These are phyloP conservation scores for Plenodomus biglobosus DNA, from an alignment of 2,329 filamentous ascomycete genomes.

Conservation along the genomic window DNA sequence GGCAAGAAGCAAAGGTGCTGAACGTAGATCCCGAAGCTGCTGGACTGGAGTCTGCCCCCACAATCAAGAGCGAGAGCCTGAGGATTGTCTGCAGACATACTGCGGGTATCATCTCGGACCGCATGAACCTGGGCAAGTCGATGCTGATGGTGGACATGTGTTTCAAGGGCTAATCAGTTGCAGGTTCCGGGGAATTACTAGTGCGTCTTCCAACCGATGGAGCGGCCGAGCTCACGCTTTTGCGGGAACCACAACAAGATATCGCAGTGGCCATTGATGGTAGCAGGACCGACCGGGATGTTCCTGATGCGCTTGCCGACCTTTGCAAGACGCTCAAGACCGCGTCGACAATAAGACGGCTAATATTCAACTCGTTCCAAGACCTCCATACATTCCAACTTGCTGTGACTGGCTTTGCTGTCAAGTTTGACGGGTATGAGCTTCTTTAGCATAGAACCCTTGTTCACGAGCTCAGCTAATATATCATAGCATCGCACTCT, in stretches of 20 bases:
- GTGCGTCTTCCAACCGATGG: constrained; percentile 49
- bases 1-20: constrained; percentile 70
- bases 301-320: constrained; percentile 64
- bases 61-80: constrained; percentile 74
- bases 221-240: constrained; percentile 39
- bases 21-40: constrained; percentile 64
- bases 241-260: constrained; percentile 72
- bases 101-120: constrained; percentile 77
- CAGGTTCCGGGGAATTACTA: constrained; percentile 50
- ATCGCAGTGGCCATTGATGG: constrained; percentile 70
- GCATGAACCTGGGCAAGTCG: constrained; percentile 68
- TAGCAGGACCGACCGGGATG: constrained; percentile 38
- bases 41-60: constrained; percentile 62
- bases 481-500: constrained; percentile 57
- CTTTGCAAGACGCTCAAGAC: constrained; percentile 60
- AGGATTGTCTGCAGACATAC: constrained; percentile 75
- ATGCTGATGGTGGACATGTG: not conserved
- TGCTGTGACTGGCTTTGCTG: constrained; percentile 76
- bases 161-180: not conserved
- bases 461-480: constrained; percentile 19
- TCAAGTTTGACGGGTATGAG: constrained; percentile 50
- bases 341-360: constrained; percentile 69
- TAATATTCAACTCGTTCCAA: constrained; percentile 50
- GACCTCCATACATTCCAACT: constrained; percentile 77
- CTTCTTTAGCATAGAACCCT: not conserved